These are phyloP conservation scores for Hyphopichia pseudoburtonii DNA, from an alignment of 1,139 yeast species.

Conservation along the genomic window DNA sequence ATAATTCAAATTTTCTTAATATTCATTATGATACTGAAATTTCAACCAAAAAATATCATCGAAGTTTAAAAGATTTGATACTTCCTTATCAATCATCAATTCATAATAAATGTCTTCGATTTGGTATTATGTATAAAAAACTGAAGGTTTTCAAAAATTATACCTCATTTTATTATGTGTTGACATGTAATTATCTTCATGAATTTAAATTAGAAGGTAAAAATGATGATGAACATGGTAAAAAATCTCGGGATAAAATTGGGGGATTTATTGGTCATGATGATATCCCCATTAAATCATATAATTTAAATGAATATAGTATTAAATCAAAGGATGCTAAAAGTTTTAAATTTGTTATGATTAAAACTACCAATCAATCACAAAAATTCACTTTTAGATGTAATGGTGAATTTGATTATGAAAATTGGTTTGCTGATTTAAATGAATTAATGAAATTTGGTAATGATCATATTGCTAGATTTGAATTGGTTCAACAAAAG, in stretches of 20 bases:
- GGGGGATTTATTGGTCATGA: slow-evolving; percentile 45
- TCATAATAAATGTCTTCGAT: slow-evolving; percentile 46
- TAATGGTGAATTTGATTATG: slow-evolving; percentile 27
- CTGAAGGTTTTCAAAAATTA: slow-evolving; percentile 44
- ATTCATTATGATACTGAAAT: slow-evolving; percentile 24
- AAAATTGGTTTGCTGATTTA: slow-evolving; percentile 40
- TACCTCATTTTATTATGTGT: slow-evolving; percentile 38
- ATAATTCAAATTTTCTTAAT: slow-evolving; percentile 39
- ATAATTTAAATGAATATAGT: slow-evolving; percentile 41
- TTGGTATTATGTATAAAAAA: slow-evolving; percentile 44
- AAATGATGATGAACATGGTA: too few species aligned
- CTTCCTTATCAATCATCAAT: slow-evolving; percentile 40
- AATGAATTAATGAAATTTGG: slow-evolving; percentile 40
- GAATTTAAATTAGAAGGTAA: slow-evolving; percentile 40
- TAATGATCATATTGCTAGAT: slow-evolving; percentile 33
- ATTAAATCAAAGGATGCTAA: slow-evolving; percentile 35
- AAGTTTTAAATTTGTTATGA: slow-evolving; percentile 35
- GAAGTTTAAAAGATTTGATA: slow-evolving; percentile 28
- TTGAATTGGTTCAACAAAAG: slow-evolving; percentile 33
- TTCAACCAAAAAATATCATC: slow-evolving; percentile 29
- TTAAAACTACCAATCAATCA: slow-evolving; percentile 25
- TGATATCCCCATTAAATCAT: slow-evolving; percentile 43
- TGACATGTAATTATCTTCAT: slow-evolving; percentile 47
- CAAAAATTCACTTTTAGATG: slow-evolving; percentile 43
- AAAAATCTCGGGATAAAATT: slow-evolving; percentile 31